Conservation (phyloP, 768 basidiomycete genomes). For the Sarcomyxa edulis region DNA sequence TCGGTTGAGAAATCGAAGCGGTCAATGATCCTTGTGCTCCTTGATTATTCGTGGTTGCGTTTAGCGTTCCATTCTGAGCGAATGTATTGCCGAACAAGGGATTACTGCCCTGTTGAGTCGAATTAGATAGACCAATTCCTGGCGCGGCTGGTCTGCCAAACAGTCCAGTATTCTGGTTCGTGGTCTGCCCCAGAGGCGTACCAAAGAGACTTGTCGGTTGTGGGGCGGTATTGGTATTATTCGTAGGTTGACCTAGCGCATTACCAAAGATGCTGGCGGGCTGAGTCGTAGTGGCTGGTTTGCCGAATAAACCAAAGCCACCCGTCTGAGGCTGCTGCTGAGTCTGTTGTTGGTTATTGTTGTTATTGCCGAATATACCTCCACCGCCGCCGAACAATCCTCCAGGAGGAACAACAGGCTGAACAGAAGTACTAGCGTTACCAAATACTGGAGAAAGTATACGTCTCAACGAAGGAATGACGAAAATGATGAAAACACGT, state of each 20-base stretch:
- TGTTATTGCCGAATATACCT: slow-evolving; percentile 24
- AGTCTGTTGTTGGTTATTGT: slow-evolving; percentile 11
- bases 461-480: slow-evolving; percentile 4
- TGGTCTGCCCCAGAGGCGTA: slow-evolving; percentile 39
- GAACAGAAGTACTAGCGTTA: slow-evolving; percentile 18
- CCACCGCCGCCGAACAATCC: slow-evolving; percentile 28
- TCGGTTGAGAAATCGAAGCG: slow-evolving; percentile 86
- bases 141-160: slow-evolving; percentile 51
- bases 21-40: slow-evolving; percentile 59
- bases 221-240: slow-evolving; percentile 21
- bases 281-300: slow-evolving; percentile 30
- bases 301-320: slow-evolving; percentile 27
- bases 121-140: slow-evolving; percentile 24
- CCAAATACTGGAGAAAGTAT: slow-evolving; percentile 28
- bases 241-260: slow-evolving; percentile 28
- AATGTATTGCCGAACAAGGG: slow-evolving; percentile 37
- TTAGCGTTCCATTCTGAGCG: slow-evolving; percentile 28
- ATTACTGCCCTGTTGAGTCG: slow-evolving; percentile 14
- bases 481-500: slow-evolving; percentile 10
- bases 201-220: slow-evolving; percentile 43
- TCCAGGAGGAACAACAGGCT: slow-evolving; percentile 17
- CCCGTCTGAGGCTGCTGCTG: slow-evolving; percentile 9
- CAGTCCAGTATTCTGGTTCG: slow-evolving; percentile 42
- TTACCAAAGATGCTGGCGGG: slow-evolving; percentile 29
- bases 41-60: slow-evolving; percentile 34